These are phyloP conservation scores for Lasiosphaeria hispida DNA, from an alignment of 495 filamentous ascomycete species.

Conservation along the genomic window DNA sequence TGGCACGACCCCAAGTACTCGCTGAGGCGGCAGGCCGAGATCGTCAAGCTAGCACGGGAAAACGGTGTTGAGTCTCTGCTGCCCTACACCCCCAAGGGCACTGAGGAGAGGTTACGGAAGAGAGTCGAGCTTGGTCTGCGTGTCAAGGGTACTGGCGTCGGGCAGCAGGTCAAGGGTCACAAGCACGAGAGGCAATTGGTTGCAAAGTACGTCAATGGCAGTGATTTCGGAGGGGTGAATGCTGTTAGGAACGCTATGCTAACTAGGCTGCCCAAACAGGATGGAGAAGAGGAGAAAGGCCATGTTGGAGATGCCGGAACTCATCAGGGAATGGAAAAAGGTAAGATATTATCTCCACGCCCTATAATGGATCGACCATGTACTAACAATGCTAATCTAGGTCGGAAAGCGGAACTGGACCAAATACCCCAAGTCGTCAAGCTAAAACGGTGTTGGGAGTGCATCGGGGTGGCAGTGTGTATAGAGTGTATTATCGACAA, in stretches of 20 bases:
- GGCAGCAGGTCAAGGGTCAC: constrained; percentile 93
- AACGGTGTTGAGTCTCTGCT: constrained; percentile 82
- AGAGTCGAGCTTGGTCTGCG: constrained; percentile 69
- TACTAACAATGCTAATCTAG: constrained; percentile 44
- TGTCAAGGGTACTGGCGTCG: constrained; percentile 87
- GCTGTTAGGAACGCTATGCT: constrained; percentile 11
- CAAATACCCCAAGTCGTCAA: constrained; percentile 72
- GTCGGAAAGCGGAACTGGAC: constrained; percentile 85
- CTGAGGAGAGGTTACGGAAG: constrained; percentile 62
- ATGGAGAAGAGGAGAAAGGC: constrained; percentile 86
- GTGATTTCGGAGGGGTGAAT: neutral
- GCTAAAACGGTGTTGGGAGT: neutral
- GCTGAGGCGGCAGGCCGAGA: constrained; percentile 82
- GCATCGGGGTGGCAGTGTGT: neutral
- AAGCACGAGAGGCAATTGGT: constrained; percentile 85
- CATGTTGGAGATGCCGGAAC: constrained; percentile 88
- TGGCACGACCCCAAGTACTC: constrained; percentile 82
- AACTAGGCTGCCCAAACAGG: constrained; percentile 39
- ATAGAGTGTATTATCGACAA: constrained; percentile 29
- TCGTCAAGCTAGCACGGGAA: constrained; percentile 79
- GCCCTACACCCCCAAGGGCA: constrained; percentile 73
- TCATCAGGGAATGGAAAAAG: constrained; percentile 92
- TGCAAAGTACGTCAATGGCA: constrained; percentile 53
- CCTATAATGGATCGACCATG: neutral
- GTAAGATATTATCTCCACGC: constrained; percentile 45